Evolutionary conservation across 129 eudicot species (phyloP).

Genomic region (sunflower (Helianthus annuus)): HanXRQr2.0-SUNRISE NC_035436.2:160122003-160122502

Average conservation of each 20-base stretch:
- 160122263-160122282: constrained; percentile 56
- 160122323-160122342: constrained; percentile 78
- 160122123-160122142: constrained; percentile 74
- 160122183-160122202: constrained; percentile 82
- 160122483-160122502: constrained; percentile 61
- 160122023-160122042: constrained; percentile 77
- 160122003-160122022: constrained; percentile 80
- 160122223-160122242: constrained; percentile 76
- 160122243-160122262: constrained; percentile 69
- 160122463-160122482: constrained; percentile 78
- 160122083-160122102: constrained; percentile 62
- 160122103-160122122: constrained; percentile 86
- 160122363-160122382: constrained; percentile 69
- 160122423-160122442: constrained; percentile 85
- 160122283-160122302: constrained; percentile 69
- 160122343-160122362: constrained; percentile 65
- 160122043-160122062: constrained; percentile 67
- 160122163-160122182: constrained; percentile 67
- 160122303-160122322: constrained; percentile 75
- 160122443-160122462: constrained; percentile 81
- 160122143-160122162: constrained; percentile 84
- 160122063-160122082: constrained; percentile 58
- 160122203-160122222: constrained; percentile 72
- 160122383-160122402: constrained; percentile 68
- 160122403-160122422: constrained; percentile 86